Evolutionary conservation across 1,284 basidiomycete species (phyloP).

Genomic region (Ganoderma lingzhi): DNA sequence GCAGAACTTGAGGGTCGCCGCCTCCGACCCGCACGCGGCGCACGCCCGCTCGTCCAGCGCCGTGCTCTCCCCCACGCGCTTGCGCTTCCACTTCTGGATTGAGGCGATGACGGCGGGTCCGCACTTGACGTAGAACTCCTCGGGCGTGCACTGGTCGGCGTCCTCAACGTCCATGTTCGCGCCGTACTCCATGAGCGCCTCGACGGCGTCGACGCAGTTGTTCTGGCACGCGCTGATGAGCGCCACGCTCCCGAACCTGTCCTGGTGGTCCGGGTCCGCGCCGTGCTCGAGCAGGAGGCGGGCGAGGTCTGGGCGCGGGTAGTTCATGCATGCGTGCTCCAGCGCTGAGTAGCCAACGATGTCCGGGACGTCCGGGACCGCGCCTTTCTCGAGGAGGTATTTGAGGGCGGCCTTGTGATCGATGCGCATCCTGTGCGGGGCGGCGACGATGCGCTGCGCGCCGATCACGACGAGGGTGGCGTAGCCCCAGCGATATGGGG

Average conservation of each 20-base stretch:
- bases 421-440: conserved; percentile 21
- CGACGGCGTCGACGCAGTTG: conserved; percentile 45
- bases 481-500: conserved; percentile 56
- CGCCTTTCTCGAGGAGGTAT: conserved; percentile 53
- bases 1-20: conserved; percentile 51
- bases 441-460: conserved; percentile 45
- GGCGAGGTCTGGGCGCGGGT: conserved; percentile 18
- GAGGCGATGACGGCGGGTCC: conserved; percentile 57
- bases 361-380: conserved; percentile 52
- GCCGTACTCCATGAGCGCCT: conserved; percentile 58
- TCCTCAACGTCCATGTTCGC: conserved; percentile 56
- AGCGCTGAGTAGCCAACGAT: conserved; percentile 60
- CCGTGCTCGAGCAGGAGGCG: conserved; percentile 49
- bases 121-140: conserved; percentile 42
- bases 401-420: conserved; percentile 48
- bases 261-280: conserved; percentile 48
- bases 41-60: conserved; percentile 52
- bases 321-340: conserved; percentile 49
- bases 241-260: conserved; percentile 56
- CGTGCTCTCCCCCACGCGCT: conserved; percentile 51
- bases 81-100: conserved; percentile 57
- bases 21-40: conserved; percentile 45
- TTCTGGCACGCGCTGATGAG: conserved; percentile 49
- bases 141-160: conserved; percentile 50
- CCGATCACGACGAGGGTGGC: conserved; percentile 53